These are phyloP conservation scores for Pseudogymnoascus sp. DNA, from an alignment of 2,329 filamentous ascomycete genomes.

Conservation along the genomic window DNA sequence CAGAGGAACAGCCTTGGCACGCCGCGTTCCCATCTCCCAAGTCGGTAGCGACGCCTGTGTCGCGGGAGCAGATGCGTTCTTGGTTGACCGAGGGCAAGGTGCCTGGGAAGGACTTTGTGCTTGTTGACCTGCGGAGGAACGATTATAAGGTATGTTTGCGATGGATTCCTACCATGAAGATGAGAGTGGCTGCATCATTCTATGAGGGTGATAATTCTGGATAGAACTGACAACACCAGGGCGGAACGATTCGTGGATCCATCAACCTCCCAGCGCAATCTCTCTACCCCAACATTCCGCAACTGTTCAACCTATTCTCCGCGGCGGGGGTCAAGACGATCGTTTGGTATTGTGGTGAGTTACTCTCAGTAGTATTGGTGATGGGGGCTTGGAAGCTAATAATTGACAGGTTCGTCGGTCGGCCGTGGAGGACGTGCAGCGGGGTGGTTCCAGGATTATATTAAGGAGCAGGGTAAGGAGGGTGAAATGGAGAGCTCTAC, in stretches of 20 bases:
- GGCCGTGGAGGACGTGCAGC: slow-evolving; percentile 34
- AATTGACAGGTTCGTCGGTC: slow-evolving; percentile 31
- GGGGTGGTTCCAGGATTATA: slow-evolving; percentile 35
- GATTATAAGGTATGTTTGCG: slow-evolving; percentile 29
- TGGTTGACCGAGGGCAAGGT: slow-evolving; percentile 12
- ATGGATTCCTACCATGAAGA: slow-evolving; percentile 1
- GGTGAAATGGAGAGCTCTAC: slow-evolving; percentile 29
- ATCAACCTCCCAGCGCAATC: slow-evolving; percentile 33
- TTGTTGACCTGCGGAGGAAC: slow-evolving; percentile 32
- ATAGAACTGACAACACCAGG: slow-evolving; percentile 21
- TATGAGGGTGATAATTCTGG: not conserved
- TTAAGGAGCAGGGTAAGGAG: slow-evolving; percentile 26
- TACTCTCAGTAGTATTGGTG: not conserved
- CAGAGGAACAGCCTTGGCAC: slow-evolving; percentile 14
- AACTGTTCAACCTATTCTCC: slow-evolving; percentile 28
- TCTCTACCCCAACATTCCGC: slow-evolving; percentile 28
- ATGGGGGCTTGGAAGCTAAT: not conserved
- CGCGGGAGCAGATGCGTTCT: slow-evolving; percentile 12
- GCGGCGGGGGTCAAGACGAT: slow-evolving; percentile 23
- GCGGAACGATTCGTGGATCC: slow-evolving; percentile 30
- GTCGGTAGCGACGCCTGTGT: not conserved
- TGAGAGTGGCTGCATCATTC: not conserved
- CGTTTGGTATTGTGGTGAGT: slow-evolving; percentile 30
- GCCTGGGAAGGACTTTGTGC: slow-evolving; percentile 22
- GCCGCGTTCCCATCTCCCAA: slow-evolving; percentile 16